Evolutionary conservation across 23 red algal species (phyloP).

Genomic region (Gracilariopsis chorda): DNA sequence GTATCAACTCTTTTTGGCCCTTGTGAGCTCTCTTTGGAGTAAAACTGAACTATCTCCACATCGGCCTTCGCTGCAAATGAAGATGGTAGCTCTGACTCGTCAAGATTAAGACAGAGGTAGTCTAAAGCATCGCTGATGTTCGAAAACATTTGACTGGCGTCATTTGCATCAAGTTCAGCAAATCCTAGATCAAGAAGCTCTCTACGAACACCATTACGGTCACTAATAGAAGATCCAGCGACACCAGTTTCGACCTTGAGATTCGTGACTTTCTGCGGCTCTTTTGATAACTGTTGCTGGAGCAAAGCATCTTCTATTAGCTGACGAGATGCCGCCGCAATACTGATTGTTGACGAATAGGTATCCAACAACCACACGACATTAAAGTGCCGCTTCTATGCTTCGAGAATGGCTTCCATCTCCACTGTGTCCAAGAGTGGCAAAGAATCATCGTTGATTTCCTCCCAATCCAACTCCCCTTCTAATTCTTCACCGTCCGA

Average conservation of each 20-base stretch:
- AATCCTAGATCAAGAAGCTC: conserved; percentile 35
- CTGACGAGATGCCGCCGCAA: conserved; percentile 55
- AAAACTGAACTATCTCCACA: conserved; percentile 81
- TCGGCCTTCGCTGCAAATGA: conserved; percentile 65
- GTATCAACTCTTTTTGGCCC: not conserved
- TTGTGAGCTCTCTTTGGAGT: not conserved
- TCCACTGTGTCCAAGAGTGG: too few relatives aligned
- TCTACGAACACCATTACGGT: not conserved
- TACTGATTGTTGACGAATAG: conserved; percentile 53
- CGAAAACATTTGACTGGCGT: conserved; percentile 30
- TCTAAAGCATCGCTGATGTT: conserved; percentile 56
- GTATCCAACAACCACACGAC: too few relatives aligned
- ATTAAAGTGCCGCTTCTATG: too few relatives aligned
- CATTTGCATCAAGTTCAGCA: conserved; percentile 45
- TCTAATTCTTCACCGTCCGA: too few relatives aligned
- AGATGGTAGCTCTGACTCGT: conserved; percentile 81
- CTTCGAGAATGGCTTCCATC: too few relatives aligned
- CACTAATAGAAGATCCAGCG: too few relatives aligned
- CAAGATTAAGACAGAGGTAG: conserved; percentile 83
- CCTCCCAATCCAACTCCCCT: too few relatives aligned
- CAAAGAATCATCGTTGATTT: too few relatives aligned
- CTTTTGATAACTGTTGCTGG: not conserved
- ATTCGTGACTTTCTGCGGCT: too few relatives aligned
- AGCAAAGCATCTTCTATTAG: conserved; percentile 77
- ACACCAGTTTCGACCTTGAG: too few relatives aligned